Evolutionary conservation across 2,329 filamentous ascomycete species (phyloP).

Genomic region (Claviceps humidiphila): DNA sequence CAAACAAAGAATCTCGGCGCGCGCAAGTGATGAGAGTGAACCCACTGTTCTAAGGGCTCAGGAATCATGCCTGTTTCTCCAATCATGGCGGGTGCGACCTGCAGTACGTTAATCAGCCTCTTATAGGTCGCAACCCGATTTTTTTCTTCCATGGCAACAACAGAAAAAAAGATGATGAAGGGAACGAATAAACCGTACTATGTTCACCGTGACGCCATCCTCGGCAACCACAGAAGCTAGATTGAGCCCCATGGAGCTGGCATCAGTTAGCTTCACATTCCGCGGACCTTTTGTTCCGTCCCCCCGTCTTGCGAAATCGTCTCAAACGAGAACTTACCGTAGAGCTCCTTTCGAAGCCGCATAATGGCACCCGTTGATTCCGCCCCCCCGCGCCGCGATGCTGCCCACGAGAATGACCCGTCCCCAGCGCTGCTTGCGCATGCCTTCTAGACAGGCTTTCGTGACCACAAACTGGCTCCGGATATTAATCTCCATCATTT

Average conservation of each 20-base stretch:
- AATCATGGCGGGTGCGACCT: slow-evolving; percentile 7
- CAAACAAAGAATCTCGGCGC: too few species aligned
- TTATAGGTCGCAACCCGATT: not conserved
- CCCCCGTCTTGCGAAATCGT: too few species aligned
- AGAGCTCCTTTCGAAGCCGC: slow-evolving; percentile 7
- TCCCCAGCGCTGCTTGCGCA: slow-evolving; percentile 5
- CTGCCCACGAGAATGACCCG: slow-evolving; percentile 6
- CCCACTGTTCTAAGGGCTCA: slow-evolving; percentile 3
- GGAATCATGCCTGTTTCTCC: slow-evolving; percentile 8
- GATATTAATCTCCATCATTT: slow-evolving; percentile 6
- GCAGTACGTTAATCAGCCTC: not conserved
- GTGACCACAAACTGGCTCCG: slow-evolving; percentile 7
- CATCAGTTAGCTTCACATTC: not conserved
- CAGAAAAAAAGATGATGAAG: not conserved
- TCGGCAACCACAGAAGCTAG: slow-evolving; percentile 4
- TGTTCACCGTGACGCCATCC: slow-evolving; percentile 6
- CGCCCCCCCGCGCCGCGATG: slow-evolving; percentile 5
- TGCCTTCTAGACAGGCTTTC: slow-evolving; percentile 4
- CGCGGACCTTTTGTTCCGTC: not conserved
- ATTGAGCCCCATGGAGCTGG: slow-evolving; percentile 6
- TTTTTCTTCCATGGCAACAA: not conserved
- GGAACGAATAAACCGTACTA: not conserved
- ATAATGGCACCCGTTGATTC: slow-evolving; percentile 6
- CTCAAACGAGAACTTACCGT: not conserved
- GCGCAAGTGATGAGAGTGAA: not conserved